Evolutionary conservation across 2,329 filamentous ascomycete genomes (phyloP), one percentile per base, ranked within the genome.

Genomic region (Apiospora sp.): DNA sequence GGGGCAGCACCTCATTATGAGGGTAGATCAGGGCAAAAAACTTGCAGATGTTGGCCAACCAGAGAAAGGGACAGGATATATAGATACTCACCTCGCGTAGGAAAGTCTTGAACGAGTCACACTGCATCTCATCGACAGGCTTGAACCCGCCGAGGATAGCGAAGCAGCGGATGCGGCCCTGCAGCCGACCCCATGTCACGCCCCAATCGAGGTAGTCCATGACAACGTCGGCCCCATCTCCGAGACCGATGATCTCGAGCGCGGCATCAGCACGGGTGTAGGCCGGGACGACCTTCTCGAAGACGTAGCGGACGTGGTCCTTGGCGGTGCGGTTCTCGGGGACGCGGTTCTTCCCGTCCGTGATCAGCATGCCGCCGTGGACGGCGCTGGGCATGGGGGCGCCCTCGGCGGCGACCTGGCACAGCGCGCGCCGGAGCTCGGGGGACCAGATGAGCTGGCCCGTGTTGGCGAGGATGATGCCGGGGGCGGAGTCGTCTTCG

Each of bases 391-490:
- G 85, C 76, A 92, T 87, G 0, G 92, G 91, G 64, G 92, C 82
- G 1, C 85, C 86, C 10, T 85, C 79, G 86, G 92, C 93, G 3
- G 86, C 87, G 0, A 80, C 79, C 1, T 87, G 80, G 0, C 89
- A 93, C 74, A 97, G 85, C 0, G 90, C 86, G 68, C 88, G 87
- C 70, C 87, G 83, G 1, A 87, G 87, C 70, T 89, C 87, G 54
- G 93, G 90, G 80, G 93, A 94, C 91, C 94, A 98, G 77, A 92
- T 85, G 24, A 93, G 84, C 82, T 97, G 91, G 5, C 94, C 94
- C 4, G 90, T 86, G 79, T 98, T 98, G 67, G 94, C 89, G 37
- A 98, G 84, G 41, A 98, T 83, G 72, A 98, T 83, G 3, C 89
- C 92, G 0, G 87, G 90, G 1, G 83, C 75, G 2, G 80, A 76